Evolutionary conservation across 129 eudicot genomes (phyloP).

Genomic region (Centella asiatica): DNA sequence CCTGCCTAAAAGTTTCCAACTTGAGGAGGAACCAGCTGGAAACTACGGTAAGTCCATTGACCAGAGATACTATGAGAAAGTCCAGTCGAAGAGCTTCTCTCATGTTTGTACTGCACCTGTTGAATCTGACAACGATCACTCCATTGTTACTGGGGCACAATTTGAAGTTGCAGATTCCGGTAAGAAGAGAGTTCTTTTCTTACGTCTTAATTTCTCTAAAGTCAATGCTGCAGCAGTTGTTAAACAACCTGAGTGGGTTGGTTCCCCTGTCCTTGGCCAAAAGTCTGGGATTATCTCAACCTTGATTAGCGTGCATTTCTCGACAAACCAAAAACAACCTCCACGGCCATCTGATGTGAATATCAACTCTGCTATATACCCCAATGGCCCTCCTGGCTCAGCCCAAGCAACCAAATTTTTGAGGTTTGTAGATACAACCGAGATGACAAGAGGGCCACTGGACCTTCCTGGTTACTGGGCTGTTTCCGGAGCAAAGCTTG

Average conservation of each 20-base stretch:
- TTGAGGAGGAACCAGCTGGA: conserved; percentile 19
- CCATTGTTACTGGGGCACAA: conserved; percentile 61
- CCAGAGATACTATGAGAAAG: conserved; percentile 55
- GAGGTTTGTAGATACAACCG: conserved; percentile 60
- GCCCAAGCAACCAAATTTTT: conserved; percentile 48
- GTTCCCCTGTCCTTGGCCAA: conserved; percentile 47
- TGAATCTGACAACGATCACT: conserved; percentile 62
- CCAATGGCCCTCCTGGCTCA: conserved; percentile 54
- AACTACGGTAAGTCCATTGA: conserved; percentile 23
- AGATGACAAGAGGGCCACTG: conserved; percentile 62
- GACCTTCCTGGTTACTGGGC: conserved; percentile 75
- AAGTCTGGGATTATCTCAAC: conserved; percentile 67
- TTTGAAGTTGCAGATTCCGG: conserved; percentile 65
- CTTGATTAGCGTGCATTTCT: conserved; percentile 39
- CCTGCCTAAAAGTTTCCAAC: conserved; percentile 52
- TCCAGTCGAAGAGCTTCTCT: conserved; percentile 73
- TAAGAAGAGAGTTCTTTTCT: conserved; percentile 39
- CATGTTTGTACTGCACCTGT: conserved; percentile 66
- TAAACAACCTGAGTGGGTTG: conserved; percentile 72
- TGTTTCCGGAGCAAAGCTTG: conserved; percentile 74
- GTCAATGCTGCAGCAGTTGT: conserved; percentile 55
- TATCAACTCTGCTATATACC: conserved; percentile 59
- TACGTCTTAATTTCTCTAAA: conserved; percentile 53
- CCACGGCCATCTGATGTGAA: conserved; percentile 46
- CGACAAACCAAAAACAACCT: conserved; percentile 37